Conservation (phyloP, 2,329 filamentous ascomycete species). For the Diaporthe vexans region DNA sequence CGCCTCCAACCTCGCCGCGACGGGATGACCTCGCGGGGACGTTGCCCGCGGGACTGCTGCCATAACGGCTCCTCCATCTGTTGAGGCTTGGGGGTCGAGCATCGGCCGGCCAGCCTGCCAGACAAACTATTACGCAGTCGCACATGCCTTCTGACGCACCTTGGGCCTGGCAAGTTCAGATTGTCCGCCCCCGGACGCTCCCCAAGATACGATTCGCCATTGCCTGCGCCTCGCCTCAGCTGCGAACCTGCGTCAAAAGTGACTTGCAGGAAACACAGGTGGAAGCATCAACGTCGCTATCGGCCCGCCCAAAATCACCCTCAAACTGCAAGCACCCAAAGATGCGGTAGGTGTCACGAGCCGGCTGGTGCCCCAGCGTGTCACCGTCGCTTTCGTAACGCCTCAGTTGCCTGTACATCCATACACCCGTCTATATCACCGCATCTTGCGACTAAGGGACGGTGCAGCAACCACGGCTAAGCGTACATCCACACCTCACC, state of each 20-base stretch:
- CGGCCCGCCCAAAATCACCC: conserved; percentile 19
- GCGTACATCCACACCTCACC: conserved; percentile 6
- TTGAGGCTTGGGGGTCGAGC: background rate
- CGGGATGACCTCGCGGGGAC: conserved; percentile 29
- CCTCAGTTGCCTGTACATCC: conserved; percentile 10
- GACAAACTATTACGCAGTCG: background rate
- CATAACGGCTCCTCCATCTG: conserved; percentile 2
- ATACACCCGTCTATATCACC: conserved; percentile 12
- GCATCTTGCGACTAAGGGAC: conserved; percentile 16
- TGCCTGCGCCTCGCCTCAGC: conserved; percentile 20
- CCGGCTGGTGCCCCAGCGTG: conserved; percentile 8
- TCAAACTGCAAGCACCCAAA: conserved; percentile 11
- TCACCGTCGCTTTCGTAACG: conserved; percentile 24
- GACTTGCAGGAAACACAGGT: conserved; percentile 35
- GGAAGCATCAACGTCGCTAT: conserved; percentile 32
- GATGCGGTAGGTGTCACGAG: conserved; percentile 37
- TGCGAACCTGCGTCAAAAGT: conserved; percentile 25
- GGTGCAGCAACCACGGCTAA: background rate
- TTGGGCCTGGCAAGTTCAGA: conserved; percentile 26
- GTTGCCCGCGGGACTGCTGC: conserved; percentile 3
- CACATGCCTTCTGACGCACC: conserved; percentile 18
- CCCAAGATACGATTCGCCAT: conserved; percentile 26
- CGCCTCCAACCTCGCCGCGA: conserved; percentile 20
- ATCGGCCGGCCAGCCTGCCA: conserved; percentile 3
- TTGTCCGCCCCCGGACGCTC: conserved; percentile 10